Percentiles rank a stretch among this genome's conserved stretches.
phyloP scores from a whole-genome alignment of 805 yeast genomes.

The Candida dajiaensis region DNA sequence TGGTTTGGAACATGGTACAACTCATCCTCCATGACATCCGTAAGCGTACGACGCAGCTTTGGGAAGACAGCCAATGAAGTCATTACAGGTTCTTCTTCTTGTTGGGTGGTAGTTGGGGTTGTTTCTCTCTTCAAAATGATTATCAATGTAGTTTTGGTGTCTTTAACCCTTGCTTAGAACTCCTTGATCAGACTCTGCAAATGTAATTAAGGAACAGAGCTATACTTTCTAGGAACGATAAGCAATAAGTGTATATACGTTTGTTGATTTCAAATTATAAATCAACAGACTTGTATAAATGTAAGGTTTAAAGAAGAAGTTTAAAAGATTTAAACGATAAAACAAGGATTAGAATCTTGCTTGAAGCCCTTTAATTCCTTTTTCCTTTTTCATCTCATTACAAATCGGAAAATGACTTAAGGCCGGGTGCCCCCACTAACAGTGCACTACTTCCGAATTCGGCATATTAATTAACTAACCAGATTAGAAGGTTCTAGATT shows the following conservation, averaged over 20 bases:
- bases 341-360: neutral
- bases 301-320: neutral
- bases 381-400: neutral
- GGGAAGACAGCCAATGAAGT: slow-evolving; percentile 46
- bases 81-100: slow-evolving; percentile 24
- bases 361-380: neutral
- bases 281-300: neutral
- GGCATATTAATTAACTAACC: neutral
- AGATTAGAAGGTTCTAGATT: neutral
- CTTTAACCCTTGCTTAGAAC: neutral
- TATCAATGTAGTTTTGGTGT: neutral
- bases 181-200: neutral
- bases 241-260: neutral
- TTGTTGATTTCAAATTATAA: neutral
- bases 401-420: too few relatives aligned
- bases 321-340: neutral
- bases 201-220: neutral
- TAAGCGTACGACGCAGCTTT: slow-evolving; percentile 43
- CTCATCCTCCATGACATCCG: slow-evolving; percentile 58
- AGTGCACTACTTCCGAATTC: neutral
- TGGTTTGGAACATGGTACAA: slow-evolving; percentile 33
- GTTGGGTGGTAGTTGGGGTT: neutral
- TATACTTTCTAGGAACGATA: neutral
- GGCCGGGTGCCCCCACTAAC: neutral
- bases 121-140: neutral